phyloP scores from a whole-genome alignment of 2,329 filamentous ascomycete genomes.

The Talaromyces islandicus region DNA sequence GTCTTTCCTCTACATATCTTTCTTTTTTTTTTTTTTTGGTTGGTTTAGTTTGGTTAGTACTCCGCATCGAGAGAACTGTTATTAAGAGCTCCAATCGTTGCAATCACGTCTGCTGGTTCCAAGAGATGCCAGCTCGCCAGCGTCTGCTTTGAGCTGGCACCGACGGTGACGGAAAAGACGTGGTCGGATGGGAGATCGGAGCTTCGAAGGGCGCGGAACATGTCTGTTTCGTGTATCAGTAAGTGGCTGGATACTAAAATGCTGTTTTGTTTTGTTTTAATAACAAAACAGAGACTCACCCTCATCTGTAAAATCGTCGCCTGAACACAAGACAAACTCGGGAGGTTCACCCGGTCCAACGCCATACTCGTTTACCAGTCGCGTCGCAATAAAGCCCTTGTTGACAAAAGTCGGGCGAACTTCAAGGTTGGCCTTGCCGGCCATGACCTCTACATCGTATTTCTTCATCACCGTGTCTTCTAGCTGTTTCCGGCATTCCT shows the following conservation, averaged over 20 bases:
- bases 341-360: slow-evolving; percentile 51
- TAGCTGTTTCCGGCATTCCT: slow-evolving; percentile 74
- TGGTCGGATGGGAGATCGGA: slow-evolving; percentile 56
- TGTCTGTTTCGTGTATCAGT: slow-evolving; percentile 43
- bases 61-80: slow-evolving; percentile 21
- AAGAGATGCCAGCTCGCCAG: slow-evolving; percentile 84
- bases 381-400: slow-evolving; percentile 91
- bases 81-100: slow-evolving; percentile 52
- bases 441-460: slow-evolving; percentile 94
- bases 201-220: slow-evolving; percentile 72
- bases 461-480: slow-evolving; percentile 68
- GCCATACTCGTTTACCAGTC: slow-evolving; percentile 69
- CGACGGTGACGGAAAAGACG: slow-evolving; percentile 87
- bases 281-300: slow-evolving; percentile 52
- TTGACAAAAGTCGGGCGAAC: slow-evolving; percentile 96
- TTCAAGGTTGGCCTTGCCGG: slow-evolving; percentile 92
- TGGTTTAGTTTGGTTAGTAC: slow-evolving; percentile 1
- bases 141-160: slow-evolving; percentile 86
- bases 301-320: slow-evolving; percentile 96
- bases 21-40: not conserved
- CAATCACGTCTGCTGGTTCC: slow-evolving; percentile 82
- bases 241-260: too few species aligned
- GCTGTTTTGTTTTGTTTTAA: too few species aligned
- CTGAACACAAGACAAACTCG: slow-evolving; percentile 84
- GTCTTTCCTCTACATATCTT: not conserved